Percentiles rank a stretch among this genome's conserved stretches.
Conservation (phyloP, 1,284 basidiomycete species). For the Wolfiporia cocos region DNA sequence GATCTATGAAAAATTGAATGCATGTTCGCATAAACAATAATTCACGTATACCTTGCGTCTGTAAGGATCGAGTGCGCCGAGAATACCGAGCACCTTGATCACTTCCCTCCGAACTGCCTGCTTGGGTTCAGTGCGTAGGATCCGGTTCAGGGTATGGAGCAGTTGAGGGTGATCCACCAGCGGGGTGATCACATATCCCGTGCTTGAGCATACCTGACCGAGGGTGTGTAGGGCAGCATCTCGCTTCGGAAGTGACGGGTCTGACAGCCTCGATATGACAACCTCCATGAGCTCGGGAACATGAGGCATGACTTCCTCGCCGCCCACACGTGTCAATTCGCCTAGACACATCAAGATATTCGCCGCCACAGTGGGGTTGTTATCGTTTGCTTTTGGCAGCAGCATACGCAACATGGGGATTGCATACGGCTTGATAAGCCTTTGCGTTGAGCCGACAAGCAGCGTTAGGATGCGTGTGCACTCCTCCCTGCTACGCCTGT, state of each 20-base stretch:
- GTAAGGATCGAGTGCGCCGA: slow-evolving; percentile 98
- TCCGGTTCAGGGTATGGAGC: slow-evolving; percentile 81
- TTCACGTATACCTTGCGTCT: slow-evolving; percentile 68
- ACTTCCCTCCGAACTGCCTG: slow-evolving; percentile 83
- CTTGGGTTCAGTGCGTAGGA: slow-evolving; percentile 80
- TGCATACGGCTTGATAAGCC: slow-evolving; percentile 95
- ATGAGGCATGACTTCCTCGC: slow-evolving; percentile 84
- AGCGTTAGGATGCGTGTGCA: slow-evolving; percentile 85
- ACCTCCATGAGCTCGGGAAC: slow-evolving; percentile 88
- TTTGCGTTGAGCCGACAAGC: slow-evolving; percentile 86
- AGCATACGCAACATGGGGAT: slow-evolving; percentile 94
- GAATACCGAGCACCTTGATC: slow-evolving; percentile 90
- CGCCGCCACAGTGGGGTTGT: slow-evolving; percentile 85
- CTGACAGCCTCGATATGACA: slow-evolving; percentile 84
- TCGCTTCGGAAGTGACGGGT: slow-evolving; percentile 81
- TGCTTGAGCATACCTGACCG: slow-evolving; percentile 94
- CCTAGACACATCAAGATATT: slow-evolving; percentile 94
- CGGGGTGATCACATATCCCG: slow-evolving; percentile 91
- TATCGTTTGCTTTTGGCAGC: slow-evolving; percentile 82
- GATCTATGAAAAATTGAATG: slow-evolving; percentile 33
- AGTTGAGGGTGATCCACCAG: slow-evolving; percentile 90
- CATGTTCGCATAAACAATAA: background rate
- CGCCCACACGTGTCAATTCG: slow-evolving; percentile 90
- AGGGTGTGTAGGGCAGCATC: slow-evolving; percentile 94
- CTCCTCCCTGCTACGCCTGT: slow-evolving; percentile 83